These are phyloP conservation scores for Thalassiosira hispida DNA, from an alignment of 352 stramenopile genomes.

Conservation along the genomic window DNA sequence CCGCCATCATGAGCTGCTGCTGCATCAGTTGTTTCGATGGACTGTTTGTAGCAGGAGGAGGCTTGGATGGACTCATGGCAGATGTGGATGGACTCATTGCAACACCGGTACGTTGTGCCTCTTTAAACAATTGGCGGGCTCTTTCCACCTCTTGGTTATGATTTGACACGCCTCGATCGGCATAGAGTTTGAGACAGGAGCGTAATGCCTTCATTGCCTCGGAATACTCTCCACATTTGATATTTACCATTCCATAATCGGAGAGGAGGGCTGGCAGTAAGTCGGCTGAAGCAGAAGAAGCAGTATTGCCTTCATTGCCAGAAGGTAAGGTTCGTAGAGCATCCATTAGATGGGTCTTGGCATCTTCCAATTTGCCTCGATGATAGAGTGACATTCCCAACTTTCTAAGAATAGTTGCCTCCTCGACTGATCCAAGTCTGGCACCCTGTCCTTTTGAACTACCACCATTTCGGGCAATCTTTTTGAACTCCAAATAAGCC, in stretches of 20 bases:
- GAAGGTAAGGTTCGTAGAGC: constrained; percentile 36
- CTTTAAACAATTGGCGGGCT: constrained; percentile 38
- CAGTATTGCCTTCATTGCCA: constrained; percentile 7
- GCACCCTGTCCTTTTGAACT: neutral
- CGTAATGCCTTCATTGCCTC: constrained; percentile 43
- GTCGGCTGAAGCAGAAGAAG: constrained; percentile 15
- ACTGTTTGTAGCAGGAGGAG: too few species aligned
- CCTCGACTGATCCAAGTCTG: neutral
- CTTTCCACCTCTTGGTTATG: constrained; percentile 35
- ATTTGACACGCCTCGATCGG: constrained; percentile 45
- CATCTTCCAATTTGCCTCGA: constrained; percentile 25
- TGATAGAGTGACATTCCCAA: constrained; percentile 37
- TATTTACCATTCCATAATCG: constrained; percentile 41
- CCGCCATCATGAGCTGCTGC: too few species aligned
- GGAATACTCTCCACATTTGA: constrained; percentile 25
- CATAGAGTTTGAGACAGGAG: constrained; percentile 38
- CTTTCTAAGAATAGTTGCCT: constrained; percentile 42
- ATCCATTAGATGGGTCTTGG: constrained; percentile 41
- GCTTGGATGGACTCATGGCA: neutral
- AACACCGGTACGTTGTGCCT: constrained; percentile 17
- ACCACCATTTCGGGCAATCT: neutral
- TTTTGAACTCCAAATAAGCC: constrained; percentile 39
- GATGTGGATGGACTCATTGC: neutral
- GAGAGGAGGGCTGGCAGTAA: constrained; percentile 12
- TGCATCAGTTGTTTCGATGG: too few species aligned